Evolutionary conservation across 1,284 basidiomycete species (phyloP).

Genomic region (Malassezia dermatis): DNA sequence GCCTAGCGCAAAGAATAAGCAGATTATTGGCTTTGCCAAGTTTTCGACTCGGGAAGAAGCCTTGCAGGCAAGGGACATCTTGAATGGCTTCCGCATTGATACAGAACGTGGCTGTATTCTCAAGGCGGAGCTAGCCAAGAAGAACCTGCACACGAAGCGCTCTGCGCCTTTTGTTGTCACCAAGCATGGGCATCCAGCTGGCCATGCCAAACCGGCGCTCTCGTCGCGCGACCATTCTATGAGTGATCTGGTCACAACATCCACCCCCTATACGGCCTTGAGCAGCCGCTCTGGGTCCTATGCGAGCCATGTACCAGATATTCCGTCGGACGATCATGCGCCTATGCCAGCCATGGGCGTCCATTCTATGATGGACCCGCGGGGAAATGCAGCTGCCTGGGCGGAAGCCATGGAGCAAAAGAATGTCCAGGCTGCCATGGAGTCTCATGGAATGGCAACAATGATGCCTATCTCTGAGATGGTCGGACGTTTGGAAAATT

Average conservation of each 20-base stretch:
- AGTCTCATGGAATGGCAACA: not conserved
- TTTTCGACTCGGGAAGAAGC: conserved; percentile 82
- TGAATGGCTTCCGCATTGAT: conserved; percentile 85
- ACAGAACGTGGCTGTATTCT: conserved; percentile 85
- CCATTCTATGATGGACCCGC: not conserved
- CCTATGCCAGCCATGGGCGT: not conserved
- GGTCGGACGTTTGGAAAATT: not conserved
- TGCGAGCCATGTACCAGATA: not conserved
- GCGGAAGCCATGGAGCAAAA: not conserved
- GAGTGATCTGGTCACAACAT: not conserved
- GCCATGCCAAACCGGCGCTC: not conserved
- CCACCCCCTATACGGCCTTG: not conserved
- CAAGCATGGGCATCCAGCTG: conserved; percentile 1
- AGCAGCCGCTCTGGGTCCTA: not conserved
- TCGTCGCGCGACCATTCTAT: not conserved
- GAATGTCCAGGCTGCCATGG: not conserved
- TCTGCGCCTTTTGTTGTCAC: not conserved
- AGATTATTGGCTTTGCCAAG: conserved; percentile 96
- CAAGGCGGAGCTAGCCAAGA: conserved; percentile 99
- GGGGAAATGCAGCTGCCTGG: not conserved
- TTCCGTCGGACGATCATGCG: not conserved
- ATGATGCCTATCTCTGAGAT: not conserved
- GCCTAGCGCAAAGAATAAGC: conserved; percentile 46
- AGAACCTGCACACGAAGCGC: conserved; percentile 75
- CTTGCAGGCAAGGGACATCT: conserved; percentile 70